Evolutionary conservation across 108 stramenopile species (phyloP).

Genomic region (Phaeodactylum tricornutum): DNA sequence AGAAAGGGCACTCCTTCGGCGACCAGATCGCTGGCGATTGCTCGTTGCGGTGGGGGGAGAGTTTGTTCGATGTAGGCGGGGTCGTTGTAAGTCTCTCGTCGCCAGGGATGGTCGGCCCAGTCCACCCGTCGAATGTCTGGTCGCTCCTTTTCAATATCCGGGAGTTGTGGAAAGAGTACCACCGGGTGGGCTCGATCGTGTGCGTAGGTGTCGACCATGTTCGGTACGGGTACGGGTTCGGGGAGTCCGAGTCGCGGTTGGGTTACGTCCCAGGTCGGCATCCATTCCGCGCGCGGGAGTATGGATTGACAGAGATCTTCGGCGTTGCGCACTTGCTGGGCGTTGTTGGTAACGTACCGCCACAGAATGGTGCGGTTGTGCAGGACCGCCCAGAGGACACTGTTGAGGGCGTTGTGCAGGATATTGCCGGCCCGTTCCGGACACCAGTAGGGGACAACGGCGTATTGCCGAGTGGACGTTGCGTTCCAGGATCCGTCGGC

Average conservation of each 20-base stretch:
- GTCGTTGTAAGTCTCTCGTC: background rate
- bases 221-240: conserved; percentile 2
- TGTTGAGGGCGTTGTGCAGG: conserved; percentile 19
- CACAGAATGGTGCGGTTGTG: conserved; percentile 21
- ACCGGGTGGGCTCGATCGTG: conserved; percentile 5
- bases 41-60: background rate
- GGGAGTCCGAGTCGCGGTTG: background rate
- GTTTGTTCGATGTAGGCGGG: conserved; percentile 4
- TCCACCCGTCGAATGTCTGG: conserved; percentile 5
- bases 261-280: conserved; percentile 19
- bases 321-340: conserved; percentile 3
- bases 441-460: conserved; percentile 21
- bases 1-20: conserved; percentile 7
- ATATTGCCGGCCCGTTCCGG: conserved; percentile 21
- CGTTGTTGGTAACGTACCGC: conserved; percentile 4
- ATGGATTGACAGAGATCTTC: conserved; percentile 10
- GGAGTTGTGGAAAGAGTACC: conserved; percentile 19
- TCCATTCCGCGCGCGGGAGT: conserved; percentile 15
- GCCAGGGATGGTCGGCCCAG: conserved; percentile 12
- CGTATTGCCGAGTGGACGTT: conserved; percentile 21
- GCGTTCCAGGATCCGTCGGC: background rate
- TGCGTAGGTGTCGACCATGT: background rate
- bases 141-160: conserved; percentile 8
- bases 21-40: conserved; percentile 1
- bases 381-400: conserved; percentile 18